phyloP scores from a whole-genome alignment of 2,329 filamentous ascomycete species.

The Curvularia sp. region DNA sequence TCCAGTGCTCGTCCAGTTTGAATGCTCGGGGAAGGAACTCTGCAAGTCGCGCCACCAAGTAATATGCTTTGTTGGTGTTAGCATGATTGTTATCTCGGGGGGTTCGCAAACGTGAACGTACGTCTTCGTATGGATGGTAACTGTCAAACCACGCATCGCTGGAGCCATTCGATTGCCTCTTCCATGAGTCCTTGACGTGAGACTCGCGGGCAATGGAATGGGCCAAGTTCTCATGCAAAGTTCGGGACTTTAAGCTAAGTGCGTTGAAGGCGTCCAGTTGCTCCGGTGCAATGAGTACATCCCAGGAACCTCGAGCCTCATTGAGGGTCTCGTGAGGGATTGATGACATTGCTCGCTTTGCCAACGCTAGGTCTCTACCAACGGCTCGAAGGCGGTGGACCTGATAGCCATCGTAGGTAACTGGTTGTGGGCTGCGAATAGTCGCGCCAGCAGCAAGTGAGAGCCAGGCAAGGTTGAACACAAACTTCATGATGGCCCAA shows the following conservation, averaged over 20 bases:
- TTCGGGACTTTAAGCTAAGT: slow-evolving; percentile 44
- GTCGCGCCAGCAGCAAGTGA: slow-evolving; percentile 28
- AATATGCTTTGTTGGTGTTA: slow-evolving; percentile 17
- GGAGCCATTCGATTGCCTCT: slow-evolving; percentile 29
- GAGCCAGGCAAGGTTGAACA: slow-evolving; percentile 22
- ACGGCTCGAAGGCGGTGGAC: slow-evolving; percentile 51
- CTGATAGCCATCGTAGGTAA: slow-evolving; percentile 52
- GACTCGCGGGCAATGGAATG: slow-evolving; percentile 53
- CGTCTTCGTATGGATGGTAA: slow-evolving; percentile 45
- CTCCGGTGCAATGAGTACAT: slow-evolving; percentile 54
- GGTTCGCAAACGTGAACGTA: slow-evolving; percentile 2
- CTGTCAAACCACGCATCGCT: slow-evolving; percentile 41
- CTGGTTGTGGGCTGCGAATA: slow-evolving; percentile 33
- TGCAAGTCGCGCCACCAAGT: slow-evolving; percentile 36
- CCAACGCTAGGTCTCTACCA: slow-evolving; percentile 37
- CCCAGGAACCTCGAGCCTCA: slow-evolving; percentile 46
- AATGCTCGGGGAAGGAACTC: slow-evolving; percentile 35
- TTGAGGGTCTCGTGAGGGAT: slow-evolving; percentile 52
- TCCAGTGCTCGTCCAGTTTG: slow-evolving; percentile 41
- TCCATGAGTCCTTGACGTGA: slow-evolving; percentile 52
- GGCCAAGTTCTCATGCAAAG: slow-evolving; percentile 57
- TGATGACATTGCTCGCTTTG: slow-evolving; percentile 47
- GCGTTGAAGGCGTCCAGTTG: slow-evolving; percentile 51
- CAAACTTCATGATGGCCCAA: slow-evolving; percentile 24
- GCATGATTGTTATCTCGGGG: neutral